Conservation (phyloP, 2,329 filamentous ascomycete genomes). For the Penicillium frequentans region DNA sequence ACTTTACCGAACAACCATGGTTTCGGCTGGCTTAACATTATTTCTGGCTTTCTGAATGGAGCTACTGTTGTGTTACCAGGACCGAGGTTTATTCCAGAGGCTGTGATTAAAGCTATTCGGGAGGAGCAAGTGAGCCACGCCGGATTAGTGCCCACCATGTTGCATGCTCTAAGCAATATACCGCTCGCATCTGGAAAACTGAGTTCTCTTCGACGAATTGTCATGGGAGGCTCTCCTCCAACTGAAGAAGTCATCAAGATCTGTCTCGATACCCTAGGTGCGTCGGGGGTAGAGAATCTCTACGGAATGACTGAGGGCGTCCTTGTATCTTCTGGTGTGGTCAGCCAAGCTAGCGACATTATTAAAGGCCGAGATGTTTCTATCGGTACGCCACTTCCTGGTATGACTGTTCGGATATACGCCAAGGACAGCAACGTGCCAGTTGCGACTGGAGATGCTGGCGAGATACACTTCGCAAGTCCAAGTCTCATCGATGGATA, state of each 20-base stretch:
- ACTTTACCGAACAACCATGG: constrained; percentile 17
- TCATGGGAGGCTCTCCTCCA: constrained; percentile 11
- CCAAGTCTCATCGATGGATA: constrained; percentile 8
- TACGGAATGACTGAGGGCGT: constrained; percentile 18
- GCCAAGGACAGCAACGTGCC: not conserved
- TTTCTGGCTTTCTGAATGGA: constrained; percentile 10
- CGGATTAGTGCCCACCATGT: constrained; percentile 9
- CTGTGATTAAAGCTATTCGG: constrained; percentile 4
- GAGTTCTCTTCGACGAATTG: constrained; percentile 3
- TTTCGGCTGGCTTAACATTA: constrained; percentile 12
- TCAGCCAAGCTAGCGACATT: not conserved
- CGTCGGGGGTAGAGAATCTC: constrained; percentile 13
- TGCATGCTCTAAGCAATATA: constrained; percentile 6
- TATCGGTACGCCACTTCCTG: not conserved
- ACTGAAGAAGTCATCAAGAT: constrained; percentile 14
- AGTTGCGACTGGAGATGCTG: not conserved
- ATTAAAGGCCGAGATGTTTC: constrained; percentile 1
- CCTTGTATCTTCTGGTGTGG: not conserved
- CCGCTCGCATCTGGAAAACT: not conserved
- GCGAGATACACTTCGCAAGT: constrained; percentile 9
- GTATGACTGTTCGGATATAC: constrained; percentile 2
- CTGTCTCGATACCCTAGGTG: constrained; percentile 8
- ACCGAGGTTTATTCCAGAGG: constrained; percentile 7
- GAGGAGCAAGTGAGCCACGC: constrained; percentile 3
- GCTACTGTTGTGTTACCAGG: constrained; percentile 15